Percentiles rank a stretch among this genome's conserved stretches.
Evolutionary conservation across 2,329 filamentous ascomycete species (phyloP).

Genomic region (Fonsecaea nubica): DNA sequence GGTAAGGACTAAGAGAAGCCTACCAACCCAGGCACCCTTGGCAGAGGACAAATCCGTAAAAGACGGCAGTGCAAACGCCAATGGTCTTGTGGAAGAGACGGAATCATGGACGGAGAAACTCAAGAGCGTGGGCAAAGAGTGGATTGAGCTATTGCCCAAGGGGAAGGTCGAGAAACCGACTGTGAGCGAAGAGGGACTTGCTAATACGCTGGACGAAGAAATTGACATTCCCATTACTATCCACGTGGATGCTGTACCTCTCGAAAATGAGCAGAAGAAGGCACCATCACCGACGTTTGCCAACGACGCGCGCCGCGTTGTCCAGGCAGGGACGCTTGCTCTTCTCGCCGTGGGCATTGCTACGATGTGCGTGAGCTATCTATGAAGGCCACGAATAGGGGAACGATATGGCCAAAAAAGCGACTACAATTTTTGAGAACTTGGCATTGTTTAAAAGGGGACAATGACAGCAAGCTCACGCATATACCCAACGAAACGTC

Average conservation of each 20-base stretch:
- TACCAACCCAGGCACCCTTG: slow-evolving; percentile 32
- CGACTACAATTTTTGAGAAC: neutral
- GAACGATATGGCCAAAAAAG: neutral
- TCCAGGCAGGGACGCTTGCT: slow-evolving; percentile 21
- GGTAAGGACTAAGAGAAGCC: slow-evolving; percentile 36
- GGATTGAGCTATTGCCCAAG: slow-evolving; percentile 1
- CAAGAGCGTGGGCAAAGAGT: neutral
- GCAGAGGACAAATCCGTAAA: neutral
- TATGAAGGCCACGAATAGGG: slow-evolving; percentile 8
- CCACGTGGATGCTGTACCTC: neutral
- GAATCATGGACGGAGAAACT: slow-evolving; percentile 12
- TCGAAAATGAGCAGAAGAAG: neutral
- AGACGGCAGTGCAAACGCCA: neutral
- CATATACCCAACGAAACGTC: neutral
- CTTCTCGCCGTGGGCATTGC: slow-evolving; percentile 19
- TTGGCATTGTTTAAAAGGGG: neutral
- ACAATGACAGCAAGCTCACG: neutral
- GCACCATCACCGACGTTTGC: neutral
- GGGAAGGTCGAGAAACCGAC: neutral
- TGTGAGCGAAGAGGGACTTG: neutral
- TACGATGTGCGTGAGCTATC: slow-evolving; percentile 15
- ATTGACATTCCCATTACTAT: neutral
- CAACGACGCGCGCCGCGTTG: slow-evolving; percentile 12
- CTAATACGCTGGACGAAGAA: neutral
- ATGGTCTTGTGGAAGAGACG: neutral